These are phyloP conservation scores for Rhizopogon vesiculosus DNA, from an alignment of 768 basidiomycete species.

Conservation along the genomic window DNA sequence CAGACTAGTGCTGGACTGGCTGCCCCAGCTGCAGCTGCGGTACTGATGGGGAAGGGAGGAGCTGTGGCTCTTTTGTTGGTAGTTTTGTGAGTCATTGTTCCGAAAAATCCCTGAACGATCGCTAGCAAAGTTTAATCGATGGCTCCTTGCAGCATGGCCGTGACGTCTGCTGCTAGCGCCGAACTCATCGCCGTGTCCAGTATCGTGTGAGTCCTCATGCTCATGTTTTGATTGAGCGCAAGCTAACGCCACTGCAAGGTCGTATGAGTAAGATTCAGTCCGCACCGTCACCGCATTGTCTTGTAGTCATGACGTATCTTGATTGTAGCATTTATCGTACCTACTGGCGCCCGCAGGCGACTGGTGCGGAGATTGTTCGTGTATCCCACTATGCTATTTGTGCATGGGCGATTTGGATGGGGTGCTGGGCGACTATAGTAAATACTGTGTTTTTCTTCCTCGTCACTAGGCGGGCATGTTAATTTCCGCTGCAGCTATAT, in stretches of 20 bases:
- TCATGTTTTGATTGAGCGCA: neutral
- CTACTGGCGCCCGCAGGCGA: slow-evolving; percentile 27
- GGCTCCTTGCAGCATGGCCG: slow-evolving; percentile 20
- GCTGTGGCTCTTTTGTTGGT: slow-evolving; percentile 30
- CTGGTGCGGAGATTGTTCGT: slow-evolving; percentile 27
- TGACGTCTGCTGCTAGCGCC: slow-evolving; percentile 29
- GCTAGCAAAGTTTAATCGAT: neutral
- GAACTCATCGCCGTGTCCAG: slow-evolving; percentile 30
- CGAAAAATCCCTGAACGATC: neutral
- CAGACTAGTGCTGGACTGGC: slow-evolving; percentile 21
- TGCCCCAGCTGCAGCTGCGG: slow-evolving; percentile 27
- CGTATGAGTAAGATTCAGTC: slow-evolving; percentile 25
- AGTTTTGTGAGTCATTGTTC: slow-evolving; percentile 15
- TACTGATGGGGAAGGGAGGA: slow-evolving; percentile 30
- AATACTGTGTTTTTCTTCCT: neutral
- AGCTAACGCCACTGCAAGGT: slow-evolving; percentile 12
- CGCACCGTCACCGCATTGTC: neutral
- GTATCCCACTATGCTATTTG: slow-evolving; percentile 29
- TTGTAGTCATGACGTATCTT: neutral
- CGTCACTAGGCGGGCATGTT: neutral
- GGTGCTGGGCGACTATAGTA: slow-evolving; percentile 31
- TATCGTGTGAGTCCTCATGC: slow-evolving; percentile 16
- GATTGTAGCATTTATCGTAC: slow-evolving; percentile 25
- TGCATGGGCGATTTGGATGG: slow-evolving; percentile 34
- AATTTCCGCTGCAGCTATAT: slow-evolving; percentile 16